Evolutionary conservation across 352 stramenopile species (phyloP), one percentile per base, ranked within the genome.

Genomic region (Phytophthora sp.): DNA sequence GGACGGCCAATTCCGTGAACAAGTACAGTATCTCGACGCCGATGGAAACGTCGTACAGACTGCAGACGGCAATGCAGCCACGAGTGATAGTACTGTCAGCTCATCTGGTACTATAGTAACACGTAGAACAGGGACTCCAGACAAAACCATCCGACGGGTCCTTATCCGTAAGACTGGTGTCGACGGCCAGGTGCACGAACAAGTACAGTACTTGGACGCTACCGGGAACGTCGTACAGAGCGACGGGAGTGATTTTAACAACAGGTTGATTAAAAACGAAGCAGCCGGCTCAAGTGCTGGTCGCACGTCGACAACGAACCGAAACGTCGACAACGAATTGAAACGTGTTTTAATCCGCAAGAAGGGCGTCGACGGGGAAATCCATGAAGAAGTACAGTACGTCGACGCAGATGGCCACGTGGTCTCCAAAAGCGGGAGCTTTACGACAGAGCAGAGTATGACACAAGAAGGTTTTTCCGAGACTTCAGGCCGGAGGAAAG

Each of bases 171-270:
- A 26, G 38, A 75, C 62, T 33, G 67, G 62, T 0, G 61, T 55
- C 1, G 62, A 71, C 30, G 62, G 67, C 4, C 38, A 73, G 15
- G 24, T 67, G 4, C 49, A 55, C 12, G 66, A 67, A 53, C 64
- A 68, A 63, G 53, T 66, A 6, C 59, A 74, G 56, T 74, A 49
- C n/a, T 11, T 74, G 47, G 61, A 74, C 9, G 54, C 54, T 0
- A 36, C 69, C 13, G 67, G 62, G 41, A 75, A 65, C n/a, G 57
- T 67, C 12, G 65, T 63, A 11, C 46, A 62, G 23, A 68, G 33
- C 11, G 57, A 73, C 18, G 50, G 57, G 1, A 65, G 29, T 21
- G 42, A 36, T 12, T 5, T 73, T 2, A 55, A 24, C 8, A 57
- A 45, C 56, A 56, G 8, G 33, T 7, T 13, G 46, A 39, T 30